Base-by-base conservation (phyloP, 1,139 yeast species). In the Blastobotrys petasosporus region DNA sequence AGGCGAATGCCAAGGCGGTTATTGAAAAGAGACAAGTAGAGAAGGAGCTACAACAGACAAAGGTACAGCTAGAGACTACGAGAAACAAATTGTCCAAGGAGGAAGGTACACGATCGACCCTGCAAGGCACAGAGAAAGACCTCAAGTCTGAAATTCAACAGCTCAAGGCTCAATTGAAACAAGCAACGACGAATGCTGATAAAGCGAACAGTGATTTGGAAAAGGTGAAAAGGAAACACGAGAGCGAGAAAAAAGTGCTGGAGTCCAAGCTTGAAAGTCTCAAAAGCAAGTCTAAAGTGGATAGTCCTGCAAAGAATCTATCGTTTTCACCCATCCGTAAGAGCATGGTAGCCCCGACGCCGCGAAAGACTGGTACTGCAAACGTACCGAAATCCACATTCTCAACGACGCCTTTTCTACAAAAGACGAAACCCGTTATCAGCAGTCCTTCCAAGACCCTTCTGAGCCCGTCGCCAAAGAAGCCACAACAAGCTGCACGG, bases 211-310 rank as follows among this genome's bases (percentile, higher is more conserved):
- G 51, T 11, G 60, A 57, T 38, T 42, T 48, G 17, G 56, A 53
- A 2, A 46, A 46, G 32, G 48, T 46, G 25, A 49, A 49, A 23
- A 16, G 39, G 11, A 56, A 55, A 37, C 42, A 46, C 25, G 43
- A 50, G 8, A 52, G 51, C 23, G 43, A 53, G 32, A 52, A 54
- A 41, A 49, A 54, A 1, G 57, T 49, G 10, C 37, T 51, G 37
- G 58, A 55, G 34, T 39, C 51, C 3, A 53, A 51, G 43, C 20
- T 52, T 9, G 58, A 52, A 11, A 37, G 44, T 7, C 37, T 55
- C 12, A 51, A 48, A 39, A 32, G 42, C 32, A 53, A 51, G 39
- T 29, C 55, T 25, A 53, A 49, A 53, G 3, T n/a, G 12, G 13
- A 16, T 15, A 20, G 25, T 20, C 25, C 25, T 4, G 25, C 25